These are phyloP conservation scores for Capsaspora owczarzaki DNA, from an alignment of 78 protist genomes.

Conservation along the genomic window DNA sequence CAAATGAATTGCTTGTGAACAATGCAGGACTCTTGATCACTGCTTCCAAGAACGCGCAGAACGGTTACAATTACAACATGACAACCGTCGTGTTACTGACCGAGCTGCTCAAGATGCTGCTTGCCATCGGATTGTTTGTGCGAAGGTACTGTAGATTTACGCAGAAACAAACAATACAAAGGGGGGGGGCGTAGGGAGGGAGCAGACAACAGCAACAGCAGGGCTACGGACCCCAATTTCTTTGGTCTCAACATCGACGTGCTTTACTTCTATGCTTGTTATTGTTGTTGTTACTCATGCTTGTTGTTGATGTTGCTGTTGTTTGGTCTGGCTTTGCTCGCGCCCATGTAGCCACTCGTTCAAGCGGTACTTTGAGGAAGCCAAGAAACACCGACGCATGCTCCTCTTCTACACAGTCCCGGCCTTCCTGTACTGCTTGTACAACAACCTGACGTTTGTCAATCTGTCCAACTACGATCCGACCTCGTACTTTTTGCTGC, in stretches of 20 bases:
- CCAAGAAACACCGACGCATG: not conserved
- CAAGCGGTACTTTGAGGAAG: not conserved
- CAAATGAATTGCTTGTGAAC: not conserved
- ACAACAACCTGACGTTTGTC: conserved; percentile 48
- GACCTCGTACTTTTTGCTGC: conserved; percentile 39
- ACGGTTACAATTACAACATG: conserved; percentile 1
- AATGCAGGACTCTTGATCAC: not conserved
- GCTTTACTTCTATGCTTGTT: no score
- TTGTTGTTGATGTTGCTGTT: no score
- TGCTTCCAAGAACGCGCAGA: not conserved
- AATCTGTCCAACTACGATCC: conserved; percentile 35
- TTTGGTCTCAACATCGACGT: no score
- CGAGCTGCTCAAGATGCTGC: not conserved
- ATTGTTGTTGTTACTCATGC: no score
- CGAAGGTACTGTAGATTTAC: not conserved
- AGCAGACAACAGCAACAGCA: no score
- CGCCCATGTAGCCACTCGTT: not conserved
- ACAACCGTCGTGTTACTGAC: conserved; percentile 13
- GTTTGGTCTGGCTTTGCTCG: no score
- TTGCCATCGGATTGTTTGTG: not conserved
- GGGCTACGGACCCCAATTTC: no score
- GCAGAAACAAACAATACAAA: not conserved
- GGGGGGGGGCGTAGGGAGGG: no score
- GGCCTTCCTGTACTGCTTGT: conserved; percentile 35
- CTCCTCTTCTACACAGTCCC: conserved; percentile 18